Conservation (phyloP, 306 rosid genomes). For the Fragaria iinumae region DNA sequence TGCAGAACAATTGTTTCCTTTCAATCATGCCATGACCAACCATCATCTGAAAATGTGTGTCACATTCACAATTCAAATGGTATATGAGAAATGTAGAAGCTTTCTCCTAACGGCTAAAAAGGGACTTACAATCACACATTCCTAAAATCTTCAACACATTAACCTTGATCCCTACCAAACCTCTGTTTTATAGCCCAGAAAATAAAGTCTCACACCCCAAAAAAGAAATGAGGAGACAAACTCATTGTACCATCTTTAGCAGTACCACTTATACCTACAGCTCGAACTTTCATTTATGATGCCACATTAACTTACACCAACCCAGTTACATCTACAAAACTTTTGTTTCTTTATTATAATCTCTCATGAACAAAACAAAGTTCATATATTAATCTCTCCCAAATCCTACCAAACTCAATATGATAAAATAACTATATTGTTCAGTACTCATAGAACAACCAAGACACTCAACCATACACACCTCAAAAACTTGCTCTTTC, state of each 20-base stretch:
- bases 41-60: slow-evolving; percentile 1
- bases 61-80: slow-evolving; percentile 7
- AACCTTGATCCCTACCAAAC: neutral
- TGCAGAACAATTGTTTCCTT: neutral
- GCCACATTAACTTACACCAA: slow-evolving; percentile 11
- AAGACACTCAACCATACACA: slow-evolving; percentile 1
- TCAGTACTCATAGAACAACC: slow-evolving; percentile 5
- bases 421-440: slow-evolving; percentile 17
- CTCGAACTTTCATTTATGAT: neutral
- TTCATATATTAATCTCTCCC: neutral
- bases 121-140: slow-evolving; percentile 22
- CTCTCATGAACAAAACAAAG: slow-evolving; percentile 20
- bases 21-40: neutral
- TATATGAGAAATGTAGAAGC: neutral
- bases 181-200: slow-evolving; percentile 13
- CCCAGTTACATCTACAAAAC: neutral
- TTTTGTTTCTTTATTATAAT: neutral
- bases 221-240: slow-evolving; percentile 19
- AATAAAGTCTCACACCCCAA: neutral
- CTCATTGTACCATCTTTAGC: neutral
- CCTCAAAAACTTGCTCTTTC: neutral
- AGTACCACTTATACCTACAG: slow-evolving; percentile 2
- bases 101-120: slow-evolving; percentile 14
- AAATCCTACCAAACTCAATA: slow-evolving; percentile 27
- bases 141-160: slow-evolving; percentile 16